Base-by-base conservation (phyloP, 352 stramenopile species). In the Chrysophaeum taylorii region DNA sequence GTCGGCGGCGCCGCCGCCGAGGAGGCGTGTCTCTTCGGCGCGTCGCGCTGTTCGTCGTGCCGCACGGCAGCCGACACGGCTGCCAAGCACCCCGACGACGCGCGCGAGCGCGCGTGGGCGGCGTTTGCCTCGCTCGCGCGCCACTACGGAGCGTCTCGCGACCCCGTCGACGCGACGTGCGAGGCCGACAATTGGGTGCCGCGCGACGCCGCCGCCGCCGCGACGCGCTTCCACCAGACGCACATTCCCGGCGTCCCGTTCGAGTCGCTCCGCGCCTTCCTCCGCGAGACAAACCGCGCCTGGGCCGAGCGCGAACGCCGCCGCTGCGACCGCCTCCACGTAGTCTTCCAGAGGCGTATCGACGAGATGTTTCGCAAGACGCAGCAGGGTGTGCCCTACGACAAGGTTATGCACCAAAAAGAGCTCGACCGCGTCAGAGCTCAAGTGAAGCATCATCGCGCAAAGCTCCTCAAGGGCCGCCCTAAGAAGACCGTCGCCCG, bases 341-440 rank as follows among this genome's bases (percentile, higher is more conserved):
- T 36, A 5, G 31, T 18, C 7, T 62, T 62, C 50, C 50, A 62
- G 50, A 36, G 2, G 50, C 50, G 57, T 9, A 45, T 66, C 57
- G 57, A 66, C 57, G 57, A 66, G 9, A 9, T 66, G 31, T 42
- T 21, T 23, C 31, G 31, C 33, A 66, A 45, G 57, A 66, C 57
- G 33, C 57, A 66, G 57, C 57, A 66, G 33, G 57, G 57, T 36
- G 45, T 66, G 36, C 57, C 57, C 33, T 66, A 66, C 36, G 57
- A 66, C 33, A 66, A 66, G 57, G 36, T 66, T 36, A n/a, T 45
- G 9, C 14, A 27, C 33, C 5, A 42, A 9, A 1, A 7, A 15
- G 57, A 66, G 57, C 15, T 43, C 36, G 57, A 18, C 12, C 15
- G 27, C 7, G 15, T 66, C 4, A 42, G 27, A n/a, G 35, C 2